Evolutionary conservation across 306 rosid genomes (phyloP).

Genomic region (Echinosophora koreensis): DNA sequence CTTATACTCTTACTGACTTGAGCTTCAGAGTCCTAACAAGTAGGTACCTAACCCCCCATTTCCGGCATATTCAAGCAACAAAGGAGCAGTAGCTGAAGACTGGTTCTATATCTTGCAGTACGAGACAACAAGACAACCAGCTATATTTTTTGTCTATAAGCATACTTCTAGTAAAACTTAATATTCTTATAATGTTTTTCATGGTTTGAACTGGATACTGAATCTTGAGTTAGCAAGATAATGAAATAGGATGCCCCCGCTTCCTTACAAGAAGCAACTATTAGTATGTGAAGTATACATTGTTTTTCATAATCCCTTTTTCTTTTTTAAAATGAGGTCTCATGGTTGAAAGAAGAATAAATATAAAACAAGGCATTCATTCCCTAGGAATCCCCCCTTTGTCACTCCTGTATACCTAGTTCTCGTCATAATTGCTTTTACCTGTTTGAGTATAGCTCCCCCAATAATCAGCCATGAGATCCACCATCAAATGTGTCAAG

Average conservation of each 20-base stretch:
- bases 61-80: no score
- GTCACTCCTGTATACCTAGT: no score
- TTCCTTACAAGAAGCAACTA: neutral
- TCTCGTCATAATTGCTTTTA: conserved; percentile 1
- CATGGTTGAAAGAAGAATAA: neutral
- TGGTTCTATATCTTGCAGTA: no score
- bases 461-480: neutral
- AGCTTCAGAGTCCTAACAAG: no score
- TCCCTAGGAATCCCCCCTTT: neutral
- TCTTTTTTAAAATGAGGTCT: neutral
- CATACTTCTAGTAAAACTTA: neutral
- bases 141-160: neutral
- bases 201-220: conserved; percentile 1
- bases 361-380: neutral
- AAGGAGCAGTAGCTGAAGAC: no score
- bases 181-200: neutral
- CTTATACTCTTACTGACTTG: no score
- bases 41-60: no score
- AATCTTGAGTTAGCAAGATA: conserved; percentile 8
- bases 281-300: neutral
- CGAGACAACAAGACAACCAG: neutral
- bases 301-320: neutral
- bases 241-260: neutral
- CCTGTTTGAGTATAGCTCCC: neutral
- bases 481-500: neutral